A percentile compares a stretch with the other conserved stretches of the same genome.
phyloP scores from a whole-genome alignment of 2,329 filamentous ascomycete species.

The Ceratocystis variospora region DNA sequence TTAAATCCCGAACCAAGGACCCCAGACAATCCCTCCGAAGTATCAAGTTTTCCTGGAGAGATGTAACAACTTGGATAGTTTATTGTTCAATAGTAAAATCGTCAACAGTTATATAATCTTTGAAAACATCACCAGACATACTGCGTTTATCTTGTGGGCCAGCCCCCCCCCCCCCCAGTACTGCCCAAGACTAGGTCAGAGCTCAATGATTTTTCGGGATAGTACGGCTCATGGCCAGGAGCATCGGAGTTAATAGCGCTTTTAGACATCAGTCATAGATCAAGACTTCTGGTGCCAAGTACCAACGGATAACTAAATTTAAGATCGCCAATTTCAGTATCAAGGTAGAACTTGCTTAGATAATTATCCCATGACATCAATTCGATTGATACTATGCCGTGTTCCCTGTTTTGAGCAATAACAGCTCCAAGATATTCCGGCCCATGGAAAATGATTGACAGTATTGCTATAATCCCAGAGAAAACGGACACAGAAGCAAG shows the following conservation, averaged over 20 bases:
- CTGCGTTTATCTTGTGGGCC: slow-evolving; percentile 32
- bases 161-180: slow-evolving; percentile 33
- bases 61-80: slow-evolving; percentile 32
- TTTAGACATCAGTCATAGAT: slow-evolving; percentile 37
- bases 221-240: slow-evolving; percentile 30
- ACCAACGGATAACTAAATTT: slow-evolving; percentile 31
- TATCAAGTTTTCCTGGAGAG: slow-evolving; percentile 30
- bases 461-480: too few relatives aligned
- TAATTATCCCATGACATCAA: slow-evolving; percentile 23
- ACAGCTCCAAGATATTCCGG: slow-evolving; percentile 24
- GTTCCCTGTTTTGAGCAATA: slow-evolving; percentile 21
- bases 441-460: too few relatives aligned
- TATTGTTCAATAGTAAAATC: slow-evolving; percentile 29
- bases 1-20: slow-evolving; percentile 34
- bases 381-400: slow-evolving; percentile 25
- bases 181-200: slow-evolving; percentile 28
- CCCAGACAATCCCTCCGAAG: slow-evolving; percentile 26
- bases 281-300: slow-evolving; percentile 35
- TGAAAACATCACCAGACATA: slow-evolving; percentile 32
- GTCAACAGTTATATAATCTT: slow-evolving; percentile 32
- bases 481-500: too few relatives aligned
- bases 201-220: slow-evolving; percentile 29
- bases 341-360: slow-evolving; percentile 30
- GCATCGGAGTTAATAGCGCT: slow-evolving; percentile 28
- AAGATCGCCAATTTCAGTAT: slow-evolving; percentile 32